Evolutionary conservation across 139 green algal genomes (phyloP).

Genomic region (Tetraselmis striata): DNA sequence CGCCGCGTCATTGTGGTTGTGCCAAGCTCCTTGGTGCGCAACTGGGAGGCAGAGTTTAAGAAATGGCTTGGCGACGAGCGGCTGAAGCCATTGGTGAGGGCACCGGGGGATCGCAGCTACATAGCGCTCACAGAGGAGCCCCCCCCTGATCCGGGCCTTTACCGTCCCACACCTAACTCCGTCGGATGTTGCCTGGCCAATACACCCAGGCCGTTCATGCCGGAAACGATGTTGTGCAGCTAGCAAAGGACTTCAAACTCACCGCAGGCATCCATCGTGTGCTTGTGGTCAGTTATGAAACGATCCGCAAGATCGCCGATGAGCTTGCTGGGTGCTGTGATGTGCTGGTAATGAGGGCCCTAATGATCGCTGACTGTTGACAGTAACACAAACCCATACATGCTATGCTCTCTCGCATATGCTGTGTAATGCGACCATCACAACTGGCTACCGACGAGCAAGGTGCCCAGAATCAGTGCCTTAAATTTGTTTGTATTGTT

Average conservation of each 20-base stretch:
- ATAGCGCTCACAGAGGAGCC: too few relatives aligned
- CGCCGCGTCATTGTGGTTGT: constrained; percentile 63
- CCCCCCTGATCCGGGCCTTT: too few relatives aligned
- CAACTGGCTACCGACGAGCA: too few relatives aligned
- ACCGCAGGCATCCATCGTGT: constrained; percentile 16
- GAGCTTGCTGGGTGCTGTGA: constrained; percentile 47
- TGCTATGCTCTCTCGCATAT: constrained; percentile 10
- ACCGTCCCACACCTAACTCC: too few relatives aligned
- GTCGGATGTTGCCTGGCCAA: too few relatives aligned
- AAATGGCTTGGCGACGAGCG: constrained; percentile 81
- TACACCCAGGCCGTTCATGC: too few relatives aligned
- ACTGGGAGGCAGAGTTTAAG: constrained; percentile 69
- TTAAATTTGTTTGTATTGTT: too few relatives aligned
- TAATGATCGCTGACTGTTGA: too few relatives aligned
- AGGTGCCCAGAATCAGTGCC: too few relatives aligned
- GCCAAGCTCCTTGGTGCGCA: constrained; percentile 60
- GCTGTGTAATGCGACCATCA: not conserved
- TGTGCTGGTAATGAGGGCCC: constrained; percentile 78
- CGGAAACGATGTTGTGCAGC: constrained; percentile 24
- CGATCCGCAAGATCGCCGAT: constrained; percentile 43
- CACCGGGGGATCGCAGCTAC: too few relatives aligned
- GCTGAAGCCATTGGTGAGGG: constrained; percentile 38
- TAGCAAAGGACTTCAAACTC: constrained; percentile 31
- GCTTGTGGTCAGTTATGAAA: constrained; percentile 42
- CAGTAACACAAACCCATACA: too few relatives aligned